Evolutionary conservation across 345 rosid genomes (phyloP).

Genomic region (Camelina laxa): DNA sequence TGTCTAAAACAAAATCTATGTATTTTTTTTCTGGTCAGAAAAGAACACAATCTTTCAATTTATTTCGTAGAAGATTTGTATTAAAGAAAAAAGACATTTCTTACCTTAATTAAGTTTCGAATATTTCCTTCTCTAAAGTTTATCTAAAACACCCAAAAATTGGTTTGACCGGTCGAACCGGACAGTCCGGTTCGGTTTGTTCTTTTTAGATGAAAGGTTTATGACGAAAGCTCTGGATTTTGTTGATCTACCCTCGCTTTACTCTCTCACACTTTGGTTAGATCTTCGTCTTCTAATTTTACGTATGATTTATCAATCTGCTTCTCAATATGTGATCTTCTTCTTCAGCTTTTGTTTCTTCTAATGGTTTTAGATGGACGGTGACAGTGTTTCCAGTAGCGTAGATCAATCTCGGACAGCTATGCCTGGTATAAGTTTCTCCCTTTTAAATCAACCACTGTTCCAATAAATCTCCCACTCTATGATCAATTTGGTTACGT

Average conservation of each 20-base stretch:
- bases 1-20: no score
- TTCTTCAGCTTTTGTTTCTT: neutral
- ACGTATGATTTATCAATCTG: constrained; percentile 19
- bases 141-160: no score
- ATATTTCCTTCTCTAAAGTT: no score
- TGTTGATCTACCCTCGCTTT: constrained; percentile 1
- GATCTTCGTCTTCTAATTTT: constrained; percentile 1
- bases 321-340: neutral
- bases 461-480: neutral
- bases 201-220: neutral
- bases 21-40: no score
- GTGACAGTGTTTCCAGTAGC: constrained; percentile 34
- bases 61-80: no score
- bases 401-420: constrained; percentile 31
- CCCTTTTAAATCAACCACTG: neutral
- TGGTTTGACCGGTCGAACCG: constrained; percentile 1
- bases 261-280: neutral
- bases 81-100: no score
- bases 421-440: constrained; percentile 15
- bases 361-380: constrained; percentile 18
- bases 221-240: neutral
- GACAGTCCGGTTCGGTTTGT: neutral
- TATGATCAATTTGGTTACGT: neutral
- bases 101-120: no score
- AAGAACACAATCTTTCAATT: no score